Base-by-base conservation (phyloP, 805 yeast genomes). In the Candida berthetii region DNA sequence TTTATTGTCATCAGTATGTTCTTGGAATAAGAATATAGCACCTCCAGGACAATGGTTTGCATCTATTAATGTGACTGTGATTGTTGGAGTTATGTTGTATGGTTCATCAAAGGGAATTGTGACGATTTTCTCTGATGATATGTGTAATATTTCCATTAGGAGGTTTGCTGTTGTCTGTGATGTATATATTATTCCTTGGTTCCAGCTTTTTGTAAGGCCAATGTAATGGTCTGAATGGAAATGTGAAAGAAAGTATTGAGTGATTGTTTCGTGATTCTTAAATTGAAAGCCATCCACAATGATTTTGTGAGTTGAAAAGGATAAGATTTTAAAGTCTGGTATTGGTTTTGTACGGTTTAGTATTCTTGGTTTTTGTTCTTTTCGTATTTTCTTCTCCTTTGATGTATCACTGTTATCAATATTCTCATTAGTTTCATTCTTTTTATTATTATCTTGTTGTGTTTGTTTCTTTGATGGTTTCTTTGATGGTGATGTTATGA, bases 41-140 rank as follows among this genome's bases (percentile, higher is more conserved):
- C 97, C 87, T 2, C 99, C 99, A 1, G 99, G 99, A 61, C 99
- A 93, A 62, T 93, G 99, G 52, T 93, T 91, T 0, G 98, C 99
- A 50, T 86, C 89, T 6, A 83, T 61, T 11, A 81, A 66, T 0
- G 80, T 74, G 0, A 88, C 89, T 29, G 68, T 68, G 0, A 74
- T 65, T 16, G 62, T 63, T 14, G 76, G 71, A 0, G 62, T 64
- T 6, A 74, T 55, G 29, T 62, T 58, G 37, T 65, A 50, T 15
- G 65, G 55, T 38, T 60, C 58, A 31, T 78, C 62, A 48, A 77
- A 61, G 1, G 74, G 72, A 3, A 78, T 47, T 3, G 55, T 53
- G 2, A 66, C 48, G 9, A 80, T 56, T 25, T 52, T 58, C 3
- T 67, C 65, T 1, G 69, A 65, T 37, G 69, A 72, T 1, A 85